Evolutionary conservation across 768 basidiomycete genomes (phyloP), one percentile per base, ranked within the genome.

Genomic region (Calvatia gigantea): DNA sequence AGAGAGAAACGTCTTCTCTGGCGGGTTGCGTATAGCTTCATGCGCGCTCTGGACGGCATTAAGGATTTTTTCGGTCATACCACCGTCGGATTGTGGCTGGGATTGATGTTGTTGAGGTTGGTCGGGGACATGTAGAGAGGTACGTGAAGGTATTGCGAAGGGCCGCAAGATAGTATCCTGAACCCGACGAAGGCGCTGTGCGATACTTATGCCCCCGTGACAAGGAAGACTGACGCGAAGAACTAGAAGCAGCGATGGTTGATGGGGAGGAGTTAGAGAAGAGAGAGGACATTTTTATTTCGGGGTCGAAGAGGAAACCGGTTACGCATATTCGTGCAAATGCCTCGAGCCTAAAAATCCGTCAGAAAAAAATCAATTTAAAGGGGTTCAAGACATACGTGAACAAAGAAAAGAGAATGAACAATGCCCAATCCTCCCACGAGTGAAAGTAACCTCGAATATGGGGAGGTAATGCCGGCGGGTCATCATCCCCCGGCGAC

Each of bases 381-480:
- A 31, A 46, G 31, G 39, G 14, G n/a, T 29, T 46, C 15, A 39
- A 19, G 12, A 80, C 86, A 64, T 72, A 88, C 89, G 93, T 94
- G 78, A 93, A 98, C 62, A 91, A 63, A 56, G 86, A 70, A 70
- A 98, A 98, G 51, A 98, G 72, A 17, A 64, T 80, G 67, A 98
- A 91, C n/a, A 98, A 74, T 17, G 77, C 84, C 64, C 82, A 87
- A 69, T 98, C 95, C 64, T 94, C 92, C 95, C 95, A 98, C 11
- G 70, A 60, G 57, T 87, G 83, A 71, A 98, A 97, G 73, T 89
- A 98, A 6, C 93, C 93, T 46, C 65, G 70, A 19, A 79, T 62
- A 39, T 51, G 67, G 29, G 73, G 73, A 33, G 80, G 76, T 6
- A 78, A 68, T 8, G 75, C 66, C 1, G 67, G 62, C 27, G 70